Percentiles rank a stretch among this genome's conserved stretches.
phyloP scores from a whole-genome alignment of 345 rosid species.

The Citropsis articulata region DNA sequence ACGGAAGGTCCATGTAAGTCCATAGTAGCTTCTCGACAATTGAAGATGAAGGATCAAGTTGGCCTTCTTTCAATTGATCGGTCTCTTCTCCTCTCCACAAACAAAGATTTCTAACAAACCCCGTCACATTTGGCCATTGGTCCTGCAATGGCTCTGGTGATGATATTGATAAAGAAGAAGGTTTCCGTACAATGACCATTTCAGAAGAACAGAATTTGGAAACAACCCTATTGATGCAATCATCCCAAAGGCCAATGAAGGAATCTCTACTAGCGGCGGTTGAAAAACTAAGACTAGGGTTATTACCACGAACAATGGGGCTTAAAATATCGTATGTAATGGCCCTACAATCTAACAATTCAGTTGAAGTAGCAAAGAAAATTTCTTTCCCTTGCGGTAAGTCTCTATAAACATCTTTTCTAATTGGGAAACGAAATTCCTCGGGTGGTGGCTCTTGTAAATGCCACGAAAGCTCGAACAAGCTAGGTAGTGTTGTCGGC shows the following conservation, averaged over 20 bases:
- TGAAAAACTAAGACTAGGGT: slow-evolving; percentile 40
- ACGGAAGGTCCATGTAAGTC: slow-evolving; percentile 87
- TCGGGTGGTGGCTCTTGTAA: slow-evolving; percentile 91
- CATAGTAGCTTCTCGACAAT: slow-evolving; percentile 75
- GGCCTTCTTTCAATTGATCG: slow-evolving; percentile 61
- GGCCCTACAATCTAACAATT: slow-evolving; percentile 67
- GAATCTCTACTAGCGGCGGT: slow-evolving; percentile 74
- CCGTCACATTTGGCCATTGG: slow-evolving; percentile 90
- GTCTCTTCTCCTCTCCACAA: slow-evolving; percentile 97
- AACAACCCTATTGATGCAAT: slow-evolving; percentile 71
- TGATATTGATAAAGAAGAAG: slow-evolving; percentile 17
- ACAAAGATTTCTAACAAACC: slow-evolving; percentile 67
- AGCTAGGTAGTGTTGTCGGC: slow-evolving; percentile 55
- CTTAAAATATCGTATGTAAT: slow-evolving; percentile 58
- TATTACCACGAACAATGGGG: slow-evolving; percentile 54
- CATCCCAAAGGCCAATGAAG: slow-evolving; percentile 81
- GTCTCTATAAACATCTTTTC: slow-evolving; percentile 78
- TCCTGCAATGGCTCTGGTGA: slow-evolving; percentile 45
- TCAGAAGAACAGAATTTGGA: slow-evolving; percentile 72
- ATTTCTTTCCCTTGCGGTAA: slow-evolving; percentile 80
- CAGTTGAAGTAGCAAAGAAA: slow-evolving; percentile 63
- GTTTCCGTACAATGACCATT: slow-evolving; percentile 55
- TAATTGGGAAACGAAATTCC: slow-evolving; percentile 71
- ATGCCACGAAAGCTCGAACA: slow-evolving; percentile 81
- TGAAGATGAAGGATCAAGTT: slow-evolving; percentile 56